Percentiles rank a stretch among this genome's conserved stretches.
These are phyloP conservation scores for Beta corolliflora DNA, from an alignment of 179 eudicot species.

Conservation along the genomic window DNA sequence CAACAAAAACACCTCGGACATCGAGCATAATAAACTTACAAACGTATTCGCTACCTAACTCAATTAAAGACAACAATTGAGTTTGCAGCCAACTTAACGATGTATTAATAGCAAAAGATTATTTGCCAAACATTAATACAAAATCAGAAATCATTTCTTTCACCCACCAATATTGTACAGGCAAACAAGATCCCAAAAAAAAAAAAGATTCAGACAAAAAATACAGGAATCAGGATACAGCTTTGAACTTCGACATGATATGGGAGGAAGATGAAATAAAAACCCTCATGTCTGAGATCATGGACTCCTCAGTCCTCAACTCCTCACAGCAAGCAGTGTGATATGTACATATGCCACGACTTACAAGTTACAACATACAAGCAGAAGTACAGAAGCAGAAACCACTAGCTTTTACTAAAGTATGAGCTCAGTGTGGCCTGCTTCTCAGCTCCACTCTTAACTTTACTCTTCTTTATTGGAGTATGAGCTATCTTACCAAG, in stretches of 20 bases:
- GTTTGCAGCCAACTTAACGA: neutral
- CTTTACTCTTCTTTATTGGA: constrained; percentile 33
- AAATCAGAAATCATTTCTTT: neutral
- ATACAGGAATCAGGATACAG: neutral
- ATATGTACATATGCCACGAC: constrained; percentile 19
- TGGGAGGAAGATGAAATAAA: neutral
- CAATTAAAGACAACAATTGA: too few relatives aligned
- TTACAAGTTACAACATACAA: constrained; percentile 18
- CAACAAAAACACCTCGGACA: neutral
- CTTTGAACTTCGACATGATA: neutral
- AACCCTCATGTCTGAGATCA: neutral
- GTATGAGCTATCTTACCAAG: constrained; percentile 19
- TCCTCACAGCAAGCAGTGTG: neutral
- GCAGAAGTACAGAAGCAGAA: neutral
- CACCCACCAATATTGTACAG: constrained; percentile 9
- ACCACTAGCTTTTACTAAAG: constrained; percentile 30
- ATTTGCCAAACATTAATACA: neutral
- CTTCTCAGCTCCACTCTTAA: constrained; percentile 26
- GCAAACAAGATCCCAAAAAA: neutral
- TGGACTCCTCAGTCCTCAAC: too few relatives aligned
- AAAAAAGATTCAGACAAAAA: neutral
- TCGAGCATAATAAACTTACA: neutral
- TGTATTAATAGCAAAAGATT: neutral
- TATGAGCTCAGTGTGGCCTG: constrained; percentile 34
- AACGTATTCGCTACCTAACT: too few relatives aligned